These are phyloP conservation scores for Osmanthus fragrans DNA, from an alignment of 257 asterid genomes.

Conservation along the genomic window DNA sequence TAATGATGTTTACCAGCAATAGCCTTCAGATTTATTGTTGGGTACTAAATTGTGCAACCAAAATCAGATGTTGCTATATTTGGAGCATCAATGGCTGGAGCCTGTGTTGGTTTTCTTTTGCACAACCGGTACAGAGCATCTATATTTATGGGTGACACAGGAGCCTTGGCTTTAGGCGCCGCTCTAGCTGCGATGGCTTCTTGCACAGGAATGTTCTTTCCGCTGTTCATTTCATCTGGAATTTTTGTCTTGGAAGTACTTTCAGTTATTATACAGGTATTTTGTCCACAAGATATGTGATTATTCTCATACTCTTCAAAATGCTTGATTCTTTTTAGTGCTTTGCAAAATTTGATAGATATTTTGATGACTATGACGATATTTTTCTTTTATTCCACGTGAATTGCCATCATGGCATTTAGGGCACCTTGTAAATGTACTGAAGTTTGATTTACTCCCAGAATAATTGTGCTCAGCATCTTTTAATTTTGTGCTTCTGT, in stretches of 20 bases:
- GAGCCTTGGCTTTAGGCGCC: constrained; percentile 89
- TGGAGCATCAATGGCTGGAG: constrained; percentile 98
- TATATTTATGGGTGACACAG: constrained; percentile 81
- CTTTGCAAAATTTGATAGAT: neutral
- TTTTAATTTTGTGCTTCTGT: constrained; percentile 12
- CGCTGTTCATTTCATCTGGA: constrained; percentile 80
- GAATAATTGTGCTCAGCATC: neutral
- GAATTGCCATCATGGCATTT: neutral
- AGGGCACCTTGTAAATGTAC: neutral
- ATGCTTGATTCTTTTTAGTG: neutral
- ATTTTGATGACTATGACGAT: neutral
- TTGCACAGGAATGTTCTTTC: constrained; percentile 91
- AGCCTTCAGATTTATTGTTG: constrained; percentile 1
- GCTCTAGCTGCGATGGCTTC: constrained; percentile 99
- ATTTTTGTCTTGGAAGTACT: constrained; percentile 57
- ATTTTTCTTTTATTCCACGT: neutral
- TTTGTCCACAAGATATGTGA: neutral
- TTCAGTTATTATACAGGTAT: constrained; percentile 69
- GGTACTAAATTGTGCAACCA: constrained; percentile 22
- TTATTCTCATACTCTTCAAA: neutral
- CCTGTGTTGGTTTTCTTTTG: constrained; percentile 86
- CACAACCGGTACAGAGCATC: constrained; percentile 83
- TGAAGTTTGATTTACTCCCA: neutral
- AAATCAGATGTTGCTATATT: constrained; percentile 75
- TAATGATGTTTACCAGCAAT: neutral